A percentile compares a stretch with the other conserved stretches of the same genome.
Conservation (phyloP, 352 stramenopile genomes). For the Phytophthora tentaculata region DNA sequence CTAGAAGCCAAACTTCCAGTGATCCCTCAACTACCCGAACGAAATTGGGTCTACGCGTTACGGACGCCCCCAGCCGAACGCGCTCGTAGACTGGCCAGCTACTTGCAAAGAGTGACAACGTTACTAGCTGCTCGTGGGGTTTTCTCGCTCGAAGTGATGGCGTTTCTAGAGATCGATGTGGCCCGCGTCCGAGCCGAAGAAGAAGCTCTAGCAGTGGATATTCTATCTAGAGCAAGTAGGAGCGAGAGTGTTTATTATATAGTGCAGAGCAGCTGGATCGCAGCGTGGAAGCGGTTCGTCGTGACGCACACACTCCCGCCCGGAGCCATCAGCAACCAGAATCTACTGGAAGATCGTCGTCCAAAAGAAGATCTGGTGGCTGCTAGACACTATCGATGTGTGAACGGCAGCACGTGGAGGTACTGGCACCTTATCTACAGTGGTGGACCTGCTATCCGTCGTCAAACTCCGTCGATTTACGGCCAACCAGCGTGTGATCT, state of each 20-base stretch:
- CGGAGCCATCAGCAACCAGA: constrained; percentile 30
- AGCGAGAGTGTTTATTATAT: constrained; percentile 45
- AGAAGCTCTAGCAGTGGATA: constrained; percentile 57
- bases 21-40: constrained; percentile 55
- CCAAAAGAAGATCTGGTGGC: constrained; percentile 48
- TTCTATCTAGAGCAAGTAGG: constrained; percentile 31
- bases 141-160: constrained; percentile 74
- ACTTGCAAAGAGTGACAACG: constrained; percentile 59
- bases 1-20: constrained; percentile 56
- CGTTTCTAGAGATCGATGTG: constrained; percentile 72
- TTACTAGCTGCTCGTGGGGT: constrained; percentile 57
- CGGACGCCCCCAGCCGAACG: constrained; percentile 40
- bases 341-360: constrained; percentile 24
- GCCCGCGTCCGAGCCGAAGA: constrained; percentile 57
- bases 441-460: constrained; percentile 52
- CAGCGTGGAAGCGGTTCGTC: constrained; percentile 57
- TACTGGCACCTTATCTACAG: constrained; percentile 59
- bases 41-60: constrained; percentile 55
- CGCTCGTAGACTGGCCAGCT: constrained; percentile 41
- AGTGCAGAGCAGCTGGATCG: constrained; percentile 45
- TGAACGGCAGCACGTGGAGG: constrained; percentile 62
- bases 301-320: constrained; percentile 19
- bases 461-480: constrained; percentile 57
- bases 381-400: constrained; percentile 58
- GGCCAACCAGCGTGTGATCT: constrained; percentile 40